phyloP scores from a whole-genome alignment of 2,329 filamentous ascomycete genomes.

The Aspergillus sergii region DNA sequence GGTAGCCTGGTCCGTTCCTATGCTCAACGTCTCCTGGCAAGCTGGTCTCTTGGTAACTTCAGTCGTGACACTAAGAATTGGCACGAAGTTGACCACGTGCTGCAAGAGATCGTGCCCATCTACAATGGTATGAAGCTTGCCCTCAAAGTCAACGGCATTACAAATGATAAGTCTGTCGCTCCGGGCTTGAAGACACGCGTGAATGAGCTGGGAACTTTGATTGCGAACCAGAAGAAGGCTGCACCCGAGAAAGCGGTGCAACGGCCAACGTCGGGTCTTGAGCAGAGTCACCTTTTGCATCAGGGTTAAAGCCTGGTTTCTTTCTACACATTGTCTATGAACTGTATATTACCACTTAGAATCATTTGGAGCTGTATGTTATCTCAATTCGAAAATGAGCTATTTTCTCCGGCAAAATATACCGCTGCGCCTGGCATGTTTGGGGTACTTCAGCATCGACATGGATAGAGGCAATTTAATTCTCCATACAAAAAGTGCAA shows the following conservation, averaged over 20 bases:
- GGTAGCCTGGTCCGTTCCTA: constrained; percentile 44
- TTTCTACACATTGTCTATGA: constrained; percentile 10
- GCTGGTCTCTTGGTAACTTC: constrained; percentile 33
- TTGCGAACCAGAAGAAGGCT: constrained; percentile 35
- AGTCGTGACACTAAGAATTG: constrained; percentile 24
- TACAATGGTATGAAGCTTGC: constrained; percentile 47
- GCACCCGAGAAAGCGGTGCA: constrained; percentile 22
- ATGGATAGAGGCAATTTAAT: neutral
- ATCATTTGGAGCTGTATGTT: constrained; percentile 22
- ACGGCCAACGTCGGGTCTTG: constrained; percentile 24
- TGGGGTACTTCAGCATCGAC: neutral
- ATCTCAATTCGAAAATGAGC: constrained; percentile 24
- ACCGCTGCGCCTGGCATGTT: neutral
- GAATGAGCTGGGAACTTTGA: constrained; percentile 55
- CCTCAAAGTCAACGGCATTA: constrained; percentile 35
- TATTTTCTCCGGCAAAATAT: constrained; percentile 12
- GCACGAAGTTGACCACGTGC: constrained; percentile 22
- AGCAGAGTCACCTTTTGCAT: constrained; percentile 22
- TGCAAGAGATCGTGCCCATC: constrained; percentile 40
- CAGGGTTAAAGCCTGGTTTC: constrained; percentile 8
- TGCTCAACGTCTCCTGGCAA: constrained; percentile 38
- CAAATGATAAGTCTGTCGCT: constrained; percentile 27
- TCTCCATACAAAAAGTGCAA: neutral
- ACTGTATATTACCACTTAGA: constrained; percentile 29
- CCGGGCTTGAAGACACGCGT: constrained; percentile 27